phyloP scores from a whole-genome alignment of 768 basidiomycete genomes.

The Serendipita sp. region DNA sequence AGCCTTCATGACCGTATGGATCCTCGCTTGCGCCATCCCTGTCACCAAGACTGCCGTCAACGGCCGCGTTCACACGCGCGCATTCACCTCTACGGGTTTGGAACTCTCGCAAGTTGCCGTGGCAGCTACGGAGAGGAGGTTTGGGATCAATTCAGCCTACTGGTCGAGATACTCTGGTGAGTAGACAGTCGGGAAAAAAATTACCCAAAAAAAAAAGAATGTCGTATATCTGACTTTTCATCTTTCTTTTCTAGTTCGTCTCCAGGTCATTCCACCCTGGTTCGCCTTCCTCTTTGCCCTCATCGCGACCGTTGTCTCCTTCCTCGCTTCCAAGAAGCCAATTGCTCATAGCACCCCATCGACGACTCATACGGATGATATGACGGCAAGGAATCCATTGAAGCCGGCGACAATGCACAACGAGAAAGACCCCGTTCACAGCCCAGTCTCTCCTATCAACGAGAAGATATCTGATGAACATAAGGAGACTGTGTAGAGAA shows the following conservation, averaged over 20 bases:
- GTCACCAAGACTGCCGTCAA: constrained; percentile 32
- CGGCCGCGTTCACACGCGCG: constrained; percentile 28
- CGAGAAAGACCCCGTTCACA: not conserved
- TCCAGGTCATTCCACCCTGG: constrained; percentile 39
- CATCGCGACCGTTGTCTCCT: constrained; percentile 22
- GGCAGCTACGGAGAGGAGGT: constrained; percentile 20
- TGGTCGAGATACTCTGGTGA: constrained; percentile 31
- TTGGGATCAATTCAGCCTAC: constrained; percentile 29
- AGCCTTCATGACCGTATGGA: constrained; percentile 28
- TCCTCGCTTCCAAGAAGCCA: constrained; percentile 16
- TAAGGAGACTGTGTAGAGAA: not conserved
- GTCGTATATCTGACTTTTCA: not conserved
- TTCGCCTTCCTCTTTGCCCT: constrained; percentile 27
- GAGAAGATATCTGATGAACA: not conserved
- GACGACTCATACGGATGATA: not conserved
- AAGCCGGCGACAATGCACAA: not conserved
- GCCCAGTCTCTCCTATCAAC: not conserved
- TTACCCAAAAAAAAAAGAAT: not conserved
- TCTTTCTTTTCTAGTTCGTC: constrained; percentile 23
- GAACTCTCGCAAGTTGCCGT: constrained; percentile 24
- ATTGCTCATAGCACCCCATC: not conserved
- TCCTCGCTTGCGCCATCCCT: constrained; percentile 34
- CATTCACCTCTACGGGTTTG: constrained; percentile 22
- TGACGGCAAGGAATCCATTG: not conserved
- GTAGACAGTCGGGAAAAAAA: constrained; percentile 13